Evolutionary conservation across 495 filamentous ascomycete genomes (phyloP).

Genomic region (Parathielavia hyrcaniae): DNA sequence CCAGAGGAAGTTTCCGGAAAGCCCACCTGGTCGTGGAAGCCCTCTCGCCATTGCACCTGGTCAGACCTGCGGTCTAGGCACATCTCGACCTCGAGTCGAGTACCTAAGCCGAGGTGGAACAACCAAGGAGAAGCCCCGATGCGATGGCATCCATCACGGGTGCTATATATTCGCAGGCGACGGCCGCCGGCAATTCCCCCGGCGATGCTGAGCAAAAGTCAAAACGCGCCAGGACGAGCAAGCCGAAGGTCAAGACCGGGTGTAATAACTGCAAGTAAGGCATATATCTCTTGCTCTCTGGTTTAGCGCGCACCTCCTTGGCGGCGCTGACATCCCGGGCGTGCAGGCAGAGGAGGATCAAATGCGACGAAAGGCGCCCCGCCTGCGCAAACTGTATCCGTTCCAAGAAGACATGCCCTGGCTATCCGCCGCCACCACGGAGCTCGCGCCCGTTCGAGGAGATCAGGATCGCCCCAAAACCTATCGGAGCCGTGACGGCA

Average conservation of each 20-base stretch:
- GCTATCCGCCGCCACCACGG: slow-evolving; percentile 47
- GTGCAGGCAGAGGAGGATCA: slow-evolving; percentile 54
- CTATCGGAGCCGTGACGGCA: slow-evolving; percentile 16
- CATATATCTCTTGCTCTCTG: background rate
- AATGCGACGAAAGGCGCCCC: slow-evolving; percentile 61
- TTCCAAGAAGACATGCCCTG: slow-evolving; percentile 44
- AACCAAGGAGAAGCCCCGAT: background rate
- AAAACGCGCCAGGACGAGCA: slow-evolving; percentile 41
- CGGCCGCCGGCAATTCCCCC: background rate
- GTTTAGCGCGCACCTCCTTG: background rate
- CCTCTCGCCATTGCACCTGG: no score
- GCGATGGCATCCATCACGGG: slow-evolving; percentile 8
- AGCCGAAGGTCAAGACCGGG: slow-evolving; percentile 50
- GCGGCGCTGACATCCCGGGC: slow-evolving; percentile 16
- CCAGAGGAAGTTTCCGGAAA: no score
- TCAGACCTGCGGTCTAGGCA: no score
- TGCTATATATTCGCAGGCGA: slow-evolving; percentile 7
- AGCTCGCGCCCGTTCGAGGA: slow-evolving; percentile 39
- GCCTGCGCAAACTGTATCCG: slow-evolving; percentile 51
- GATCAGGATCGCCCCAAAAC: slow-evolving; percentile 43
- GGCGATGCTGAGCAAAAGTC: slow-evolving; percentile 23
- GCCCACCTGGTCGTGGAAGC: no score
- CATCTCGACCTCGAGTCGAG: no score
- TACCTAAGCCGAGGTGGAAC: background rate
- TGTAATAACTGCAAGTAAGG: slow-evolving; percentile 53